Evolutionary conservation across 805 yeast species (phyloP).

Genomic region (Wickerhamiella sorbophila): DNA sequence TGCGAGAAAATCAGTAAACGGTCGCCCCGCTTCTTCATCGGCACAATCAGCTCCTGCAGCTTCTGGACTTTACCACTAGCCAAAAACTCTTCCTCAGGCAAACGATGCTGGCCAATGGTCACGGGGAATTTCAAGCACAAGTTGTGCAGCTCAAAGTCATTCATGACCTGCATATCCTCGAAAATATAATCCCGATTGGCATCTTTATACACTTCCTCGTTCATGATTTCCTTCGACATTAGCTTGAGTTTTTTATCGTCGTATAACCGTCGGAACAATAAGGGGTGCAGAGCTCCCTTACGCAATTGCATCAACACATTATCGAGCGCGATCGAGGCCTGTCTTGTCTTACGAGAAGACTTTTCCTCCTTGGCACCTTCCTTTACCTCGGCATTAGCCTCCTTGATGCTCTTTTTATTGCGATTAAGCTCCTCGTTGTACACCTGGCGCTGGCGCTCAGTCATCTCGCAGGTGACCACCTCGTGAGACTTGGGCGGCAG

Average conservation of each 20-base stretch:
- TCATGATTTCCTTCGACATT: conserved; percentile 71
- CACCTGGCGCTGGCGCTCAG: conserved; percentile 37
- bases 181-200: conserved; percentile 66
- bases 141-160: conserved; percentile 72
- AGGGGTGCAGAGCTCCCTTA: conserved; percentile 86
- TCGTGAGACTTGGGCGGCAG: conserved; percentile 63
- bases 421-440: conserved; percentile 45
- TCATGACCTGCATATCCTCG: conserved; percentile 94
- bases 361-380: conserved; percentile 18
- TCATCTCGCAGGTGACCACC: conserved; percentile 52
- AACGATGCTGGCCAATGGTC: conserved; percentile 39
- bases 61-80: conserved; percentile 62
- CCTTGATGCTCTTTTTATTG: conserved; percentile 11
- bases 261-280: conserved; percentile 58
- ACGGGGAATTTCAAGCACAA: conserved; percentile 59
- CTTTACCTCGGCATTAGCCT: conserved; percentile 18
- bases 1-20: conserved; percentile 76
- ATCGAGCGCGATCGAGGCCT: conserved; percentile 32
- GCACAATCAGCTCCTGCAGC: conserved; percentile 42
- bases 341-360: conserved; percentile 20
- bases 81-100: conserved; percentile 42
- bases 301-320: conserved; percentile 79
- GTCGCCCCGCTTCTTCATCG: conserved; percentile 40
- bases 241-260: conserved; percentile 37
- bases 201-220: conserved; percentile 60